These are phyloP conservation scores for Lagerstroemia speciosa DNA, from an alignment of 345 rosid genomes.

Conservation along the genomic window DNA sequence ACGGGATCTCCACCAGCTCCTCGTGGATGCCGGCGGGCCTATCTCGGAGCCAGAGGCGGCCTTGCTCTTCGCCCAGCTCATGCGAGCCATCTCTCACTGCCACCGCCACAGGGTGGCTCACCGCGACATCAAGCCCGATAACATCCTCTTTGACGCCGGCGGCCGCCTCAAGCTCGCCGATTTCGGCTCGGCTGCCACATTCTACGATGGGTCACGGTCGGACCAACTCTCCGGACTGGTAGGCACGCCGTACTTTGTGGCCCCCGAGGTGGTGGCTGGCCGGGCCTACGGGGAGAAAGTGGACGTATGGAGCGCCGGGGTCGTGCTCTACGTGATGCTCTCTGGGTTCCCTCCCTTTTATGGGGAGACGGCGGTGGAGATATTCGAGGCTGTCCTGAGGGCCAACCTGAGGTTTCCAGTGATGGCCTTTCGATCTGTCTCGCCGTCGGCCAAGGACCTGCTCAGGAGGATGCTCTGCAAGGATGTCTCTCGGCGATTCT, in stretches of 20 bases:
- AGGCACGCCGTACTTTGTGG: constrained; percentile 65
- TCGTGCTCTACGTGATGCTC: constrained; percentile 46
- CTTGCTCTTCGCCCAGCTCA: constrained; percentile 29
- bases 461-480: constrained; percentile 45
- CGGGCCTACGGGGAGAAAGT: constrained; percentile 47
- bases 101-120: constrained; percentile 44
- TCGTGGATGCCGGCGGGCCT: constrained; percentile 21
- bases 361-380: constrained; percentile 43
- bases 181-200: constrained; percentile 70
- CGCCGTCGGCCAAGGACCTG: constrained; percentile 43
- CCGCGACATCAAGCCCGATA: constrained; percentile 60
- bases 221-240: constrained; percentile 31
- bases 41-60: constrained; percentile 45
- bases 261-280: constrained; percentile 53
- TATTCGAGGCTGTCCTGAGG: constrained; percentile 44
- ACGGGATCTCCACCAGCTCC: constrained; percentile 39
- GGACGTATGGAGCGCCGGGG: constrained; percentile 64
- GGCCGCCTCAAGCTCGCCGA: constrained; percentile 49
- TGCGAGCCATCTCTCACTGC: constrained; percentile 41
- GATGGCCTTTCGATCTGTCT: constrained; percentile 28
- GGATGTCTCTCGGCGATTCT: constrained; percentile 47
- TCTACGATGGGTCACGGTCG: constrained; percentile 18
- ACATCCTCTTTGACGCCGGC: constrained; percentile 32
- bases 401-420: constrained; percentile 50
- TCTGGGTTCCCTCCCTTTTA: constrained; percentile 52